Base-by-base conservation (phyloP, 495 filamentous ascomycete species). In the Annulohypoxylon nitens region DNA sequence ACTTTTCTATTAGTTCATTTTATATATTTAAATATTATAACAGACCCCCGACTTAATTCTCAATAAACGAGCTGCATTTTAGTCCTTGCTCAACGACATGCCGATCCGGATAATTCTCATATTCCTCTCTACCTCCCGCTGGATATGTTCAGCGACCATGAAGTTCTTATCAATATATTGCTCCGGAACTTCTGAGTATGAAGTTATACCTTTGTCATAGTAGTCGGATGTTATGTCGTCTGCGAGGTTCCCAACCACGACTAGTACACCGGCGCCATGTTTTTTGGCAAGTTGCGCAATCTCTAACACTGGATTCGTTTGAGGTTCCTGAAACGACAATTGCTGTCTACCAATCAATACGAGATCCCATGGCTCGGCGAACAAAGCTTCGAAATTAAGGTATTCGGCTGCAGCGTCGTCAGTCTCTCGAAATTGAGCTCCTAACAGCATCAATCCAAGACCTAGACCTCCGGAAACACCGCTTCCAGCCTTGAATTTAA, bases 401-500 rank as follows among this genome's bases (percentile, higher is more conserved):
- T 50, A 50, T 36, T 50, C 6, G 12, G 11, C 14, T 18, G 10
- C 26, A 36, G 43, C 26, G 0, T 62, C 43, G 14, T 1, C 2
- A 4, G 9, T 2, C 34, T 11, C 11, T 30, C 41, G 43, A 25
- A 63, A 63, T 3, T 51, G n/a, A 11, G 61, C 45, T 16, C 18
- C 33, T 3, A 63, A 26, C 4, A 53, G 16, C 45, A 63, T 53
- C 47, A 63, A n/a, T 10, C 30, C 61, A n/a, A 30, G 1, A 4
- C 61, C 61, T n/a, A 63, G 7, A 6, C 61, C 60, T 6, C 60
- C 61, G 30, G 20, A 63, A 53, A 33, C 47, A 53, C 61, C 47
- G 37, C 47, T 63, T n/a, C 47, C 20, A 20, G 47, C 8, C 10
- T 39, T 63, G 9, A 20, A 5, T 3, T 4, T 1, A n/a, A 53